Conservation (phyloP, 2,329 filamentous ascomycete genomes). For the Fusarium verticillioides region DNA sequence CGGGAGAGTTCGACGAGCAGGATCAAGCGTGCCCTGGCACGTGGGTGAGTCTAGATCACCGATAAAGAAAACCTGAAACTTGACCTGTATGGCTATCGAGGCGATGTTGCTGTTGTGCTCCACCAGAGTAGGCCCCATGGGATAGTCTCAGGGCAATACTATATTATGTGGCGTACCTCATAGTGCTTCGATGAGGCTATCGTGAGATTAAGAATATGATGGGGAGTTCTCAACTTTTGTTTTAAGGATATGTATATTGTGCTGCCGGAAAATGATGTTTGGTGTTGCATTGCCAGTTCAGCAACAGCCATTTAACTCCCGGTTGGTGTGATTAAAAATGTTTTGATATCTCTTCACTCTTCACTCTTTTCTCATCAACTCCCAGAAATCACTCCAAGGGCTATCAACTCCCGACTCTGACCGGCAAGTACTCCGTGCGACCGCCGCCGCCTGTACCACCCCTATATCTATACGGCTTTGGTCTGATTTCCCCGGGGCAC, state of each 20-base stretch:
- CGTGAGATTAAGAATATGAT: neutral
- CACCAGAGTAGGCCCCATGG: neutral
- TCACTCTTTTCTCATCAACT: conserved; percentile 5
- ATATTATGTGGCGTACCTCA: conserved; percentile 1
- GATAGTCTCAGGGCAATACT: neutral
- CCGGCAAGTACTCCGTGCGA: neutral
- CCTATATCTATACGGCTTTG: neutral
- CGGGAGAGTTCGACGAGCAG: neutral
- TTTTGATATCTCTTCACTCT: conserved; percentile 7
- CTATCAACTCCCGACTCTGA: neutral
- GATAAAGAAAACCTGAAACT: neutral
- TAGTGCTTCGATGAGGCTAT: conserved; percentile 23
- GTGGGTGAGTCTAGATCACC: conserved; percentile 1
- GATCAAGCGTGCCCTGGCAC: conserved; percentile 17
- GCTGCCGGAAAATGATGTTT: neutral
- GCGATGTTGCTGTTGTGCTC: conserved; percentile 3
- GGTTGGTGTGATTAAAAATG: neutral
- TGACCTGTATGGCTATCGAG: conserved; percentile 1
- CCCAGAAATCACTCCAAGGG: neutral
- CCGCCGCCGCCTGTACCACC: conserved; percentile 12
- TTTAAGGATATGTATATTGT: neutral
- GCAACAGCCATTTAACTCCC: neutral
- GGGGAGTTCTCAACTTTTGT: neutral
- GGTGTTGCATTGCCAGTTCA: neutral
- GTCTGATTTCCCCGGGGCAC: conserved; percentile 1